Percentiles rank a stretch among this genome's conserved stretches.
Conservation (phyloP, 495 filamentous ascomycete genomes). For the Pseudevernia furfuracea region DNA sequence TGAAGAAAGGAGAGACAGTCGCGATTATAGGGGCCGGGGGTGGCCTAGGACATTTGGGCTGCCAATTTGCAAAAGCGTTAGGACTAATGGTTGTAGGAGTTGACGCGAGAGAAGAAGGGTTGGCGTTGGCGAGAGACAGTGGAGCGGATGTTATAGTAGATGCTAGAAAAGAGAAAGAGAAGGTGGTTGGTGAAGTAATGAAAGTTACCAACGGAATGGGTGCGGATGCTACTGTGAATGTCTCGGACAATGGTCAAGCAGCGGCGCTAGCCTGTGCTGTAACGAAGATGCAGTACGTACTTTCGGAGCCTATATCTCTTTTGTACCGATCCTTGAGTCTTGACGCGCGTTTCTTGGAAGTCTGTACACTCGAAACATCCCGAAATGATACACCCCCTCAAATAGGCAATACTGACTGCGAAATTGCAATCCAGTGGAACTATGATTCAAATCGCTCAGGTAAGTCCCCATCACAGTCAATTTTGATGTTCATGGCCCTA, state of each 20-base stretch:
- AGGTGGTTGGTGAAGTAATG: slow-evolving; percentile 39
- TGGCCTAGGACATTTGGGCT: slow-evolving; percentile 49
- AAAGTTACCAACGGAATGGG: slow-evolving; percentile 41
- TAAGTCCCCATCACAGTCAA: slow-evolving; percentile 10
- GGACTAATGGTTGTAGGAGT: slow-evolving; percentile 47
- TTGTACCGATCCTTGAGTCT: background rate
- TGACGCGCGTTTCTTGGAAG: background rate
- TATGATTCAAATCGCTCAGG: slow-evolving; percentile 50
- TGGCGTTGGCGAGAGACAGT: slow-evolving; percentile 35
- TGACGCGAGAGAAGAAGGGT: slow-evolving; percentile 48
- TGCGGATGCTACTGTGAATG: slow-evolving; percentile 40
- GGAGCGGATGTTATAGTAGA: slow-evolving; percentile 48
- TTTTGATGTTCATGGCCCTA: background rate
- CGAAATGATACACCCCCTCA: background rate
- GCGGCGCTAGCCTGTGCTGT: slow-evolving; percentile 43
- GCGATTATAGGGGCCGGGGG: slow-evolving; percentile 50
- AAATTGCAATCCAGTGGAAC: slow-evolving; percentile 28
- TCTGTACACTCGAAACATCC: background rate
- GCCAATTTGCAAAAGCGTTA: slow-evolving; percentile 47
- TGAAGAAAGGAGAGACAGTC: slow-evolving; percentile 43
- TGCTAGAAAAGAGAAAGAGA: slow-evolving; percentile 40
- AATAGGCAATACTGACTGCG: background rate
- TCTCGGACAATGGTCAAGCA: slow-evolving; percentile 39
- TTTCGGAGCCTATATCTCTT: background rate
- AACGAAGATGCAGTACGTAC: slow-evolving; percentile 41